These are phyloP conservation scores for Penicillium taxi DNA, from an alignment of 495 filamentous ascomycete species.

Conservation along the genomic window DNA sequence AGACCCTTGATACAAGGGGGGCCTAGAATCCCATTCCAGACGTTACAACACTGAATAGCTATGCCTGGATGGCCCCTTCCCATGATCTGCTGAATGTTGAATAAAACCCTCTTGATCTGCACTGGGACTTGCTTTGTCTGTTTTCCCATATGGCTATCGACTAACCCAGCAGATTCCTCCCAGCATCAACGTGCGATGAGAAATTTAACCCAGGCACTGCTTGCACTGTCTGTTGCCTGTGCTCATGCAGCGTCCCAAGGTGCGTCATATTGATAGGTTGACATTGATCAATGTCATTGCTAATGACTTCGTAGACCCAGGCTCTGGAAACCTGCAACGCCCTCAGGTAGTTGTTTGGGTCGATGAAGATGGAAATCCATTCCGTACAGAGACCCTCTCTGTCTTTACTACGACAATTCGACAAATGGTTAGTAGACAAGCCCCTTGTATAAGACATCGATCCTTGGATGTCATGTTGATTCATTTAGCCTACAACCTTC, in stretches of 20 bases:
- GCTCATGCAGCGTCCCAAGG: slow-evolving; percentile 10
- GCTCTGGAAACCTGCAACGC: slow-evolving; percentile 7
- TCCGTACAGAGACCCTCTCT: slow-evolving; percentile 24
- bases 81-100: slow-evolving; percentile 6
- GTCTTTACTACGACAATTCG: slow-evolving; percentile 2
- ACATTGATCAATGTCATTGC: background rate
- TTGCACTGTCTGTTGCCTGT: slow-evolving; percentile 11
- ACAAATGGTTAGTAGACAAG: slow-evolving; percentile 13
- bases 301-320: slow-evolving; percentile 5
- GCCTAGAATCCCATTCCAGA: slow-evolving; percentile 17
- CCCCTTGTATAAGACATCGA: no score
- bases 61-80: slow-evolving; percentile 12
- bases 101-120: slow-evolving; percentile 23
- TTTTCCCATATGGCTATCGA: no score
- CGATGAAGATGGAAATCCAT: slow-evolving; percentile 50
- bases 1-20: slow-evolving; percentile 1
- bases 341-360: slow-evolving; percentile 56
- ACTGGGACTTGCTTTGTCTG: slow-evolving; percentile 6
- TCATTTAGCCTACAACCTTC: slow-evolving; percentile 4
- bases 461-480: no score
- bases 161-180: slow-evolving; percentile 7
- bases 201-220: slow-evolving; percentile 9
- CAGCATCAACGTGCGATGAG: slow-evolving; percentile 14
- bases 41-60: slow-evolving; percentile 10
- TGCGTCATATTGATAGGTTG: background rate